Percentiles rank a stretch among this genome's conserved stretches.
Evolutionary conservation across 768 basidiomycete species (phyloP).

Genomic region (Mycena kentingensis): DNA sequence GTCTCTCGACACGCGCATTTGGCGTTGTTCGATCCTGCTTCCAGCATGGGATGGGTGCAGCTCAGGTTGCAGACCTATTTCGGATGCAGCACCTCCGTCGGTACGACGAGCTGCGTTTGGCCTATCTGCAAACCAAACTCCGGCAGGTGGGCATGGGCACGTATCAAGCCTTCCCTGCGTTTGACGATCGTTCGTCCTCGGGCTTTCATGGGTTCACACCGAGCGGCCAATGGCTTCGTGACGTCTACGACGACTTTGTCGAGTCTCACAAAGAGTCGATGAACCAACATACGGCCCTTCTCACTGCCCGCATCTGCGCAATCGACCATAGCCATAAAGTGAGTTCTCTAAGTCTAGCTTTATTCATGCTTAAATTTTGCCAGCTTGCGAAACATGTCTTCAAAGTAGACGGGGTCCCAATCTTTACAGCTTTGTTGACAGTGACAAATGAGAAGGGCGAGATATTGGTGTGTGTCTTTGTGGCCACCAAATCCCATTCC

Average conservation of each 20-base stretch:
- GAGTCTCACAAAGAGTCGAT: slow-evolving; percentile 7
- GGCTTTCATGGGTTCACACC: slow-evolving; percentile 21
- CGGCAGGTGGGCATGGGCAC: too few species aligned
- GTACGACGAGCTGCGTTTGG: slow-evolving; percentile 26
- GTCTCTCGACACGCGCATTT: slow-evolving; percentile 20
- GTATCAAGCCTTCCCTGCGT: slow-evolving; percentile 20
- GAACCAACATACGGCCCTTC: neutral
- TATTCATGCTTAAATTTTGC: too few species aligned
- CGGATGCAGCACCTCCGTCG: slow-evolving; percentile 25
- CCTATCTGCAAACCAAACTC: slow-evolving; percentile 21
- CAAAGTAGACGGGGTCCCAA: slow-evolving; percentile 4
- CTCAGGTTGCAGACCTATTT: slow-evolving; percentile 30
- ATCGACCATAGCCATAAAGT: slow-evolving; percentile 3
- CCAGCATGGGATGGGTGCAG: slow-evolving; percentile 30
- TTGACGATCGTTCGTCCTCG: slow-evolving; percentile 9
- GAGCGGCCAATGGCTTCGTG: slow-evolving; percentile 17
- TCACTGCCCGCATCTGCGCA: neutral
- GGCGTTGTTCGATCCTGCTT: slow-evolving; percentile 24
- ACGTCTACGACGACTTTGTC: slow-evolving; percentile 24
- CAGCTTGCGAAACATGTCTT: slow-evolving; percentile 2
- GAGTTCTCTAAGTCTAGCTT: too few species aligned
- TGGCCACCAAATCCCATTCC: slow-evolving; percentile 9
- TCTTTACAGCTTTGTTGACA: slow-evolving; percentile 3
- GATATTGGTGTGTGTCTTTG: slow-evolving; percentile 1
- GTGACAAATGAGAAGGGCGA: slow-evolving; percentile 1